Percentiles rank a stretch among this genome's conserved stretches.
Conservation (phyloP, 2,329 filamentous ascomycete species). For the Beauveria varroae region DNA sequence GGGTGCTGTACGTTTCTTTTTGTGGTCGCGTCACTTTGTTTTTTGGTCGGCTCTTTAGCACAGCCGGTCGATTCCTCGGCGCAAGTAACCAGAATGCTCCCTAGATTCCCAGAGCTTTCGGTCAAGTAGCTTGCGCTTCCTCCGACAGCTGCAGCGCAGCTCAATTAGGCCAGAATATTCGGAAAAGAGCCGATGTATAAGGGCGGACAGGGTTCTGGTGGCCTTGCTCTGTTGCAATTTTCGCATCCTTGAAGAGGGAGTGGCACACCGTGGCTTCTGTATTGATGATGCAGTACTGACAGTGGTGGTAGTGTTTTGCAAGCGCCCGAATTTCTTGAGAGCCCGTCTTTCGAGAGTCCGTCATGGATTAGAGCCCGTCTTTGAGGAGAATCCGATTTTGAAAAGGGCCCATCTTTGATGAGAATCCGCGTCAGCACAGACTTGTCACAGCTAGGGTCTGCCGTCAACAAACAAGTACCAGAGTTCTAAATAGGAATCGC, state of each 20-base stretch:
- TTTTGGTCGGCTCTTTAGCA: no score
- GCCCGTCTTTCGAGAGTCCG: not conserved
- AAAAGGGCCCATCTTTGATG: not conserved
- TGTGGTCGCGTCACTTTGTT: no score
- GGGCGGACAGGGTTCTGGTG: not conserved
- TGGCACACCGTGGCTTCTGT: not conserved
- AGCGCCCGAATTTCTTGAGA: no score
- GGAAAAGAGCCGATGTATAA: not conserved
- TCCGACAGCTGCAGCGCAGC: not conserved
- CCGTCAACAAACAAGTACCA: not conserved
- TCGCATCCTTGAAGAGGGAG: conserved; percentile 7
- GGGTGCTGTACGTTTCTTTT: no score
- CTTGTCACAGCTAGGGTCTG: conserved; percentile 1
- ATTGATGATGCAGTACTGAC: not conserved
- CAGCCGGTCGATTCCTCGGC: not conserved
- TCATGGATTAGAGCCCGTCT: not conserved
- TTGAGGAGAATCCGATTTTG: no score
- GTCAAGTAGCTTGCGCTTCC: not conserved
- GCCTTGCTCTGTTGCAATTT: not conserved
- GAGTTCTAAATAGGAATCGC: not conserved
- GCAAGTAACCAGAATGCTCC: not conserved
- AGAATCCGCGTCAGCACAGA: not conserved
- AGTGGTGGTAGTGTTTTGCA: not conserved
- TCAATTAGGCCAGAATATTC: not conserved
- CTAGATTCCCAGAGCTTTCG: not conserved